These are phyloP conservation scores for Phytopythium ostracodes DNA, from an alignment of 352 stramenopile genomes.

Conservation along the genomic window DNA sequence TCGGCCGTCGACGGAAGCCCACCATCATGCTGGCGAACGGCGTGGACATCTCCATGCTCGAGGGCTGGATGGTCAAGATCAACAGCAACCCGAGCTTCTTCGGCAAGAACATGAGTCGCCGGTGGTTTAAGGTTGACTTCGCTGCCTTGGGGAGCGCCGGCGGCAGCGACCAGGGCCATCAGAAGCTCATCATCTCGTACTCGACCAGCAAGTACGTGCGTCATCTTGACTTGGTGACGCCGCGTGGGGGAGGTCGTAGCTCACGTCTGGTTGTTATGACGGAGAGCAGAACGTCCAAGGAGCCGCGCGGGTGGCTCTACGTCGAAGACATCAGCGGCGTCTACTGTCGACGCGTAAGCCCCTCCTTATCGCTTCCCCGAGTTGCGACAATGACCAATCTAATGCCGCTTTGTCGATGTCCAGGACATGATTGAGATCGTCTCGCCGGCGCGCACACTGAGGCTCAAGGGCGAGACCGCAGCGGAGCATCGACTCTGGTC, in stretches of 20 bases:
- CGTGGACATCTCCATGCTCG: constrained; percentile 77
- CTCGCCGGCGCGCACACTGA: constrained; percentile 61
- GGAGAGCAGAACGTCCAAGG: constrained; percentile 53
- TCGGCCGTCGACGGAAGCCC: background rate
- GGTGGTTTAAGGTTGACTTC: constrained; percentile 77
- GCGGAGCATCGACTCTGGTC: constrained; percentile 79
- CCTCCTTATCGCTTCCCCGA: background rate
- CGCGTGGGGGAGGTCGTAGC: background rate
- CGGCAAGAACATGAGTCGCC: constrained; percentile 63
- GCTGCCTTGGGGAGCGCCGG: constrained; percentile 17
- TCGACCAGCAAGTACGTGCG: constrained; percentile 71
- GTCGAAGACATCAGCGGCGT: constrained; percentile 72
- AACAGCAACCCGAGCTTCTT: constrained; percentile 83
- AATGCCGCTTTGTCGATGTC: background rate
- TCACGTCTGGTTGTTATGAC: background rate
- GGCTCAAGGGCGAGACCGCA: constrained; percentile 74
- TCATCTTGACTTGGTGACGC: background rate
- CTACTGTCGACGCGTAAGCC: constrained; percentile 58
- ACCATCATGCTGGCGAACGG: constrained; percentile 54
- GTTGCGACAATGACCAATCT: background rate
- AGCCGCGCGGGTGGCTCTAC: constrained; percentile 75
- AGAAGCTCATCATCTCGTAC: constrained; percentile 75
- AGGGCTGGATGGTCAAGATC: constrained; percentile 87
- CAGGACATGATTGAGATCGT: constrained; percentile 85
- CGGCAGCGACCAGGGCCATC: constrained; percentile 31